Evolutionary conservation across 2,329 filamentous ascomycete genomes (phyloP).

Genomic region (Pestalotiopsis fici): DNA sequence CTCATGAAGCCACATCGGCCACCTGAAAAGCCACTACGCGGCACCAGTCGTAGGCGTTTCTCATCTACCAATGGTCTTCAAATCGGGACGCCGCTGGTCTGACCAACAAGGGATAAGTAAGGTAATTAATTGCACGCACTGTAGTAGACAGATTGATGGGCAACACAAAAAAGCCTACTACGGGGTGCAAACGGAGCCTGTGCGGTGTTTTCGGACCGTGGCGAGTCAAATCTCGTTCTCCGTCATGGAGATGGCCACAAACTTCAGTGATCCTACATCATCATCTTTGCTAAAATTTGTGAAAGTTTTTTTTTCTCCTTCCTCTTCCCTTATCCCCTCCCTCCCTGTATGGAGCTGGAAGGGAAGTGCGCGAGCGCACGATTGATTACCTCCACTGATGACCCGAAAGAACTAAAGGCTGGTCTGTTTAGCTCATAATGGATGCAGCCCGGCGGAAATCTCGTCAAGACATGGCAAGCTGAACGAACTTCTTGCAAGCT

Average conservation of each 20-base stretch:
- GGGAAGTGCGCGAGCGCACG: no score
- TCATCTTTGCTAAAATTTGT: background rate
- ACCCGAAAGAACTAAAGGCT: background rate
- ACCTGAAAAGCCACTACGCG: background rate
- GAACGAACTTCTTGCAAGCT: background rate
- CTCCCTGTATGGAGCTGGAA: background rate
- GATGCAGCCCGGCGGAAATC: background rate
- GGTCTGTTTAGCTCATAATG: background rate
- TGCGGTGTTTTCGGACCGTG: conserved; percentile 5
- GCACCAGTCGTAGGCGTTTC: background rate
- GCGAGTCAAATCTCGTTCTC: background rate
- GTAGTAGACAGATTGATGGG: background rate
- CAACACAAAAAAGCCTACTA: background rate
- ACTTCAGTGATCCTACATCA: background rate
- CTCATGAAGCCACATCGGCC: no score
- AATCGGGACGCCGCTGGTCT: background rate
- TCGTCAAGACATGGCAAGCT: background rate
- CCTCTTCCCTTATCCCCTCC: background rate
- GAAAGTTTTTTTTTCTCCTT: background rate
- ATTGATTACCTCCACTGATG: background rate
- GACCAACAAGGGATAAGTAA: no score
- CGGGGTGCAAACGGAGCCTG: background rate
- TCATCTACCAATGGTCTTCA: background rate
- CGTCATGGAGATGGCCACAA: background rate
- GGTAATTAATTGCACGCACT: background rate